Base-by-base conservation (phyloP, 2,329 filamentous ascomycete genomes). In the Fusarium humuli region DNA sequence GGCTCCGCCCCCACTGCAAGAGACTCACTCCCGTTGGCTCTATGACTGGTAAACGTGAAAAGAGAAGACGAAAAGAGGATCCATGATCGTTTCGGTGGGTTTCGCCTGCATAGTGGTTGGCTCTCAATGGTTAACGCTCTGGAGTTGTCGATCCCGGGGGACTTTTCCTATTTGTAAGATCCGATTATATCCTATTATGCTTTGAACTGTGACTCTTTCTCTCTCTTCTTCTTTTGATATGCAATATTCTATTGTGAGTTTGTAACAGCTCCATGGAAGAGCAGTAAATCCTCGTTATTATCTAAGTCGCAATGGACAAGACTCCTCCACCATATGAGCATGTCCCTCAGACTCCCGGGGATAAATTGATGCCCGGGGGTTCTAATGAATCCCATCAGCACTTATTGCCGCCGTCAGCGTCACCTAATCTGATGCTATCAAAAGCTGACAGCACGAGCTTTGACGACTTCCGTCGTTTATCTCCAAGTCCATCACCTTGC, bases 401-500 rank as follows among this genome's bases (percentile, higher is more conserved):
- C 57, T 30, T 74, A 11, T 54, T 64, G 16, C 62, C 65, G 30
- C 71, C 65, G 14, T 59, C 54, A 27, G 41, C 66, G 44, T 68
- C 67, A 12, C 63, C 63, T 63, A 49, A 56, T 25, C 12, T 64
- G 13, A 45, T 61, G 18, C 27, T 48, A 32, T 57, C 67, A 16
- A 75, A 76, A 44, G 32, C 61, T 37, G 46, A 60, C 27, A 32
- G 49, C 45, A 46, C 73, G 34, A 71, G 58, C 48, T 70, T 67
- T 22, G 65, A 71, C 32, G 69, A 73, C 29, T 71, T 76, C 32
- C 72, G 69, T 18, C 72, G 57, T 48, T 64, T 75, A 50, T 73
- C 73, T 20, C 29, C 66, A 20, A 76, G 69, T 48, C 73, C 72
- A 50, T 72, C 67, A 29, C 67, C 74, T 18, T 73, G 74, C 23